Evolutionary conservation across 2,329 filamentous ascomycete species (phyloP).

Genomic region (Aschersonia sp.): DNA sequence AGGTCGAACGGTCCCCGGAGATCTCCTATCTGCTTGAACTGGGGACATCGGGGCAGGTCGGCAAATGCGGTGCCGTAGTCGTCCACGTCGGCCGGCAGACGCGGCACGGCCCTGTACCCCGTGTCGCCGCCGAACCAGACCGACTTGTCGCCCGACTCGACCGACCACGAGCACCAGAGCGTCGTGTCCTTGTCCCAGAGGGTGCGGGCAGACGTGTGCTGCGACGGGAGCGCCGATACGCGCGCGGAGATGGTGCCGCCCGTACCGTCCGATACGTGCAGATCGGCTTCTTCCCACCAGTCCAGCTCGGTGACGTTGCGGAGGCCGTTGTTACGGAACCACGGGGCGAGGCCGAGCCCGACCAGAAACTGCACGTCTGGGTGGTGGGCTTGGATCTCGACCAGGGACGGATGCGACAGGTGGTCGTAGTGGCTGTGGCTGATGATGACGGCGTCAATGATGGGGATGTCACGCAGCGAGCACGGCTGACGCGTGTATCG

Average conservation of each 20-base stretch:
- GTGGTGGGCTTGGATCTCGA: slow-evolving; percentile 54
- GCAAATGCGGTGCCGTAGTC: slow-evolving; percentile 58
- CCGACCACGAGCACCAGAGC: slow-evolving; percentile 79
- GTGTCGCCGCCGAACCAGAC: slow-evolving; percentile 87
- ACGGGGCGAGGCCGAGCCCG: slow-evolving; percentile 66
- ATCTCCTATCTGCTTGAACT: slow-evolving; percentile 71
- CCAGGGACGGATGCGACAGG: slow-evolving; percentile 62
- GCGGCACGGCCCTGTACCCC: slow-evolving; percentile 69
- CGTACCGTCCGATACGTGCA: slow-evolving; percentile 29
- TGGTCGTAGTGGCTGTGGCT: slow-evolving; percentile 93
- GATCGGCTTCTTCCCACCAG: slow-evolving; percentile 80
- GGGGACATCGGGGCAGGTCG: slow-evolving; percentile 60
- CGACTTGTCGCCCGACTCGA: slow-evolving; percentile 59
- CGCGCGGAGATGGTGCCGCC: slow-evolving; percentile 43
- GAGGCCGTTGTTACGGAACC: slow-evolving; percentile 63
- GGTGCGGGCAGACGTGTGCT: slow-evolving; percentile 63
- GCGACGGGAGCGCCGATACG: slow-evolving; percentile 68
- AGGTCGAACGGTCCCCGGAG: slow-evolving; percentile 78
- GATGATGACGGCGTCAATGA: slow-evolving; percentile 65
- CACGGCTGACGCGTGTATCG: slow-evolving; percentile 70
- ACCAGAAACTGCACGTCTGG: slow-evolving; percentile 81
- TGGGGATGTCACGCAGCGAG: slow-evolving; percentile 61
- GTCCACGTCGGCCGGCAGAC: slow-evolving; percentile 43
- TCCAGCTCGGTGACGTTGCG: slow-evolving; percentile 75
- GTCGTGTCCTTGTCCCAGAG: slow-evolving; percentile 59